Evolutionary conservation across 2,329 filamentous ascomycete genomes (phyloP), one percentile per base, ranked within the genome.

Genomic region (Fusarium tanahbumbuense): DNA sequence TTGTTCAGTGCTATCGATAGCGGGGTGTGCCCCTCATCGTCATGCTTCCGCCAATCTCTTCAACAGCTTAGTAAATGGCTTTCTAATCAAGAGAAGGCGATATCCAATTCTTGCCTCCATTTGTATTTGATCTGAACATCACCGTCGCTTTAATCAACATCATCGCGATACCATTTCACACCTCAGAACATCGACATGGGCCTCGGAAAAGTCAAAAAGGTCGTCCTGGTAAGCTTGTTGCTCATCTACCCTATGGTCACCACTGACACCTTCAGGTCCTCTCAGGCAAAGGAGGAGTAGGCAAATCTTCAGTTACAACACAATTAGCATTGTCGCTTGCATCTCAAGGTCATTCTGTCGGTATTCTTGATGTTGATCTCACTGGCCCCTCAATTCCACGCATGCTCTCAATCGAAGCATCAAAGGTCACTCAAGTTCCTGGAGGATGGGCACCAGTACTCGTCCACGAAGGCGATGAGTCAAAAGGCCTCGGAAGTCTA

Each of bases 231-330:
- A 82, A 34, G 83, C 41, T 27, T 11, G 18, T 37, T 16, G 32
- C 34, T 37, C 34, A 16, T 15, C 34, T 56, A 49, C 61, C 45
- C 48, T 70, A 49, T 16, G 44, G 44, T 30, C 23, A 30, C 46
- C 52, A 20, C 60, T 77, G 56, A 77, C 73, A 56, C 15, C 34
- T 41, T 30, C 44, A 89, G 87, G 87, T 95, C 68, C 91, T 99
- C 49, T 98, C 96, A 15, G 96, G 96, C 75, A 99, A 99, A 87
- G 96, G 96, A 77, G 96, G 96, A 74, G 96, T 99, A 22, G 96
- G 96, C 62, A 99, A 99, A 85, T 98, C 95, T 45, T 97, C 94
- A 55, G 91, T 98, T n/a, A 98, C 96, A 1, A 97, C 95, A 2
- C 96, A 99, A 80, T 90, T 99, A 18, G 96, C 96, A 11, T 88